Conservation (phyloP, 2,329 filamentous ascomycete genomes). For the Monascus ruber region DNA sequence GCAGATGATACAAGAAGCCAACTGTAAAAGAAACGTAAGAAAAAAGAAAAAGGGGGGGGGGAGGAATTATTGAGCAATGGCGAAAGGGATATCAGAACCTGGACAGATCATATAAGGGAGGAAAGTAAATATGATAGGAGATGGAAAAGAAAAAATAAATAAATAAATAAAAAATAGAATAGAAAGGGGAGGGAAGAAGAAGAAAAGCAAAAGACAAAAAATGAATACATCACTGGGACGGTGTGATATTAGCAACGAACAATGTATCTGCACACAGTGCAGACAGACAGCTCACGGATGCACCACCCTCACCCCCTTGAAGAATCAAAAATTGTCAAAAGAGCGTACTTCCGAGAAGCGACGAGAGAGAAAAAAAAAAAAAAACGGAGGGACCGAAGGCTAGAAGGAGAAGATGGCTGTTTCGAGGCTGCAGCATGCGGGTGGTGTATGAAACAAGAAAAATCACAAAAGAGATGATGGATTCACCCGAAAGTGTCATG, state of each 20-base stretch:
- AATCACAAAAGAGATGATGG: neutral
- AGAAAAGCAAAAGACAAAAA: slow-evolving; percentile 1
- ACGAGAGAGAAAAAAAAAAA: slow-evolving; percentile 7
- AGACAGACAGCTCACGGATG: slow-evolving; percentile 1
- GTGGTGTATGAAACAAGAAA: slow-evolving; percentile 13
- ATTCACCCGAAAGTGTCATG: slow-evolving; percentile 12
- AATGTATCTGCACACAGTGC: no score
- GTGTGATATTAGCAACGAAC: no score
- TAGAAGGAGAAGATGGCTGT: slow-evolving; percentile 28
- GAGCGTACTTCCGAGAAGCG: slow-evolving; percentile 6
- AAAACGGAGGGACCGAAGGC: slow-evolving; percentile 26
- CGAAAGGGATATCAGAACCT: no score
- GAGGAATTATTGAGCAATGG: no score
- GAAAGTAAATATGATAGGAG: slow-evolving; percentile 2
- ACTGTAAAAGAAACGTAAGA: no score
- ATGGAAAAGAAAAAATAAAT: slow-evolving; percentile 2
- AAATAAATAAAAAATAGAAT: slow-evolving; percentile 1
- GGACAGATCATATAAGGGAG: slow-evolving; percentile 3
- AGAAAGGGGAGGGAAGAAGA: slow-evolving; percentile 1
- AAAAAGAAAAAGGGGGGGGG: no score
- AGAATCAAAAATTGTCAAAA: slow-evolving; percentile 18
- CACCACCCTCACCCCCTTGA: slow-evolving; percentile 12
- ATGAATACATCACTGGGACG: neutral
- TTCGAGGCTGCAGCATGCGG: slow-evolving; percentile 15
- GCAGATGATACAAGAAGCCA: no score